Evolutionary conservation across 306 rosid species (phyloP).

Genomic region (Cicer cuneatum): DNA sequence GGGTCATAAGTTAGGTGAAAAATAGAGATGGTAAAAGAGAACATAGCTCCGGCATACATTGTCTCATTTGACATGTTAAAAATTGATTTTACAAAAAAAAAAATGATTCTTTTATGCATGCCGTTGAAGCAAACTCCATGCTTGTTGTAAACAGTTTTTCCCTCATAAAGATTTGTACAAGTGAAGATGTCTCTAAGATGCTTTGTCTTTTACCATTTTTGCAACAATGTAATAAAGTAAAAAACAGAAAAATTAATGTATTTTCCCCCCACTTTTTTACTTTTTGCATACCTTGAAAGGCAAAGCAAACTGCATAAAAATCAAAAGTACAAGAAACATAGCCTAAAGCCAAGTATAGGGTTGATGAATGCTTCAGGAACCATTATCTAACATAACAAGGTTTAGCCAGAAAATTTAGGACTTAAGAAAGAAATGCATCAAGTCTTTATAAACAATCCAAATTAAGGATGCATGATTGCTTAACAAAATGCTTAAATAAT

Average conservation of each 20-base stretch:
- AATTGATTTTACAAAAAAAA: neutral
- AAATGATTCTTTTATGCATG: slow-evolving; percentile 5
- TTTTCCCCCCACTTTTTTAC: neutral
- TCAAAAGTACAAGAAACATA: neutral
- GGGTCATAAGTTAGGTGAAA: slow-evolving; percentile 3
- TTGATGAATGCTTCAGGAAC: neutral
- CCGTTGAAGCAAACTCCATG: neutral
- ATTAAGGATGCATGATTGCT: neutral
- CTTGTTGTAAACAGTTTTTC: slow-evolving; percentile 16
- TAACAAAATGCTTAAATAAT: neutral
- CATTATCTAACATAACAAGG: neutral
- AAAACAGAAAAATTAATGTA: neutral
- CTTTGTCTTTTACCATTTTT: slow-evolving; percentile 20
- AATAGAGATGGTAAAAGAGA: slow-evolving; percentile 24
- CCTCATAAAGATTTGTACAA: neutral
- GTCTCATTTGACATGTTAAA: slow-evolving; percentile 1
- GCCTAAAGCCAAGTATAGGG: neutral
- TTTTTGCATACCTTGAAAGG: neutral
- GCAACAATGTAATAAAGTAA: neutral
- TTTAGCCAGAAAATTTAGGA: neutral
- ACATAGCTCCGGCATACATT: neutral
- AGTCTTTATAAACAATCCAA: neutral
- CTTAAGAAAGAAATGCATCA: neutral
- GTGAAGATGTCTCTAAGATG: neutral
- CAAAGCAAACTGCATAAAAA: neutral